These are phyloP conservation scores for Penicillium coffeae DNA, from an alignment of 495 filamentous ascomycete species.

Conservation along the genomic window DNA sequence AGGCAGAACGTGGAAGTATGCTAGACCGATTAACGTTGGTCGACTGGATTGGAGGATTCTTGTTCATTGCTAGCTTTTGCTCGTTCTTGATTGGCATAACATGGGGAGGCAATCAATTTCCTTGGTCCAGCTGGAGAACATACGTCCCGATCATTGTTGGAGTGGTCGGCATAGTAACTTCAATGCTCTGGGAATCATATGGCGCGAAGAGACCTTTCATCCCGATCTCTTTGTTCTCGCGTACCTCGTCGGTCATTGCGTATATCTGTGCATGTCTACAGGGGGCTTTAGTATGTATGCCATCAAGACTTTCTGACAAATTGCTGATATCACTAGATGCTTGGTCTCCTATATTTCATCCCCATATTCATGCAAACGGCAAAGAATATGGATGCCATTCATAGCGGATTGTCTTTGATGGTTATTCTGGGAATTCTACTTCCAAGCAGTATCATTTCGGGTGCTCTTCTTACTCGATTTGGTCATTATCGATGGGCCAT, in stretches of 20 bases:
- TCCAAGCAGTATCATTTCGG: slow-evolving; percentile 21
- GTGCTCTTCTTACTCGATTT: slow-evolving; percentile 41
- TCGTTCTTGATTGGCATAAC: slow-evolving; percentile 51
- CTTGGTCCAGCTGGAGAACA: slow-evolving; percentile 43
- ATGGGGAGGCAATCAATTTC: slow-evolving; percentile 54
- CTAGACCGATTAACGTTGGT: slow-evolving; percentile 17
- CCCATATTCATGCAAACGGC: not conserved
- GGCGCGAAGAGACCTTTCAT: slow-evolving; percentile 37
- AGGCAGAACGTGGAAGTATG: no score
- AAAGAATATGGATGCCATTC: not conserved
- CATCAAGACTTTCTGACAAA: not conserved
- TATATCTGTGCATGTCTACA: not conserved
- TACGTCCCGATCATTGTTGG: slow-evolving; percentile 48
- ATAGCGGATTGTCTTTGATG: slow-evolving; percentile 19
- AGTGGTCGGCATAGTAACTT: slow-evolving; percentile 14
- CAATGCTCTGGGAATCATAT: slow-evolving; percentile 37
- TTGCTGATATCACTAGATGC: not conserved
- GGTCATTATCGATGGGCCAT: slow-evolving; percentile 52
- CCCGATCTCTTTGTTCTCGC: not conserved
- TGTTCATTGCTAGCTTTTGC: slow-evolving; percentile 26
- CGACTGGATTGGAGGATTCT: slow-evolving; percentile 46
- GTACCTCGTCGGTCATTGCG: not conserved
- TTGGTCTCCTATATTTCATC: not conserved
- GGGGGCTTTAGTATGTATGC: not conserved
- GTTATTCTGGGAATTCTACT: slow-evolving; percentile 1